A percentile compares a stretch with the other conserved stretches of the same genome.
These are phyloP conservation scores for Paraleonurus japonicus DNA, from an alignment of 257 asterid genomes.

Conservation along the genomic window DNA sequence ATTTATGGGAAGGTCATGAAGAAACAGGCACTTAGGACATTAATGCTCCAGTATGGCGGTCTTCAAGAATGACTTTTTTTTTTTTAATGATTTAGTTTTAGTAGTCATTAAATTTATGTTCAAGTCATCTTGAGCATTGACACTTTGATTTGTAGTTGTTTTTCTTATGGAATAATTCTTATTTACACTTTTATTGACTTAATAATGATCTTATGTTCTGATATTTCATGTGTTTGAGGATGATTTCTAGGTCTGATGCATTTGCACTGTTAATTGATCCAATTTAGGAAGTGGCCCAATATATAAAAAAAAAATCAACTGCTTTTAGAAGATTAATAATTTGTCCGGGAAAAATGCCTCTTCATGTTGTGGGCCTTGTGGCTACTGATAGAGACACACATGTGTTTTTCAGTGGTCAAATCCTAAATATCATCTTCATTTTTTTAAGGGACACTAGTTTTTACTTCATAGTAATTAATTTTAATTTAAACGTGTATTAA, in stretches of 20 bases:
- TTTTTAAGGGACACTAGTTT: no score
- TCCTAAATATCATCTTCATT: no score
- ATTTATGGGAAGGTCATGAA: conserved; percentile 82
- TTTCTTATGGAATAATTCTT: background rate
- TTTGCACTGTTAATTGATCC: no score
- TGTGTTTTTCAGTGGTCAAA: no score
- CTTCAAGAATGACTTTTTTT: conserved; percentile 23
- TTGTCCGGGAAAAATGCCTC: no score
- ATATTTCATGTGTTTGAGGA: background rate
- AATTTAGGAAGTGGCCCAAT: background rate
- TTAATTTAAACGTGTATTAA: no score
- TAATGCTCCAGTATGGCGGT: conserved; percentile 42
- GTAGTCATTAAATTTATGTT: conserved; percentile 8
- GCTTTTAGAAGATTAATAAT: no score
- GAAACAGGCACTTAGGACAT: conserved; percentile 61
- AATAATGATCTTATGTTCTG: background rate
- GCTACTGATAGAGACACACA: no score
- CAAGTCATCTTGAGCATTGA: conserved; percentile 33
- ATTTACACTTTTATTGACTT: background rate
- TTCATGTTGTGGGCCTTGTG: no score
- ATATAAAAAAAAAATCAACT: no score
- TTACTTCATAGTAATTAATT: no score
- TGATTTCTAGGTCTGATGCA: background rate
- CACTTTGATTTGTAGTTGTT: background rate
- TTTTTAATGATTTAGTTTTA: background rate